Base-by-base conservation (phyloP, 352 stramenopile species). In the Pythium guiyangense region DNA sequence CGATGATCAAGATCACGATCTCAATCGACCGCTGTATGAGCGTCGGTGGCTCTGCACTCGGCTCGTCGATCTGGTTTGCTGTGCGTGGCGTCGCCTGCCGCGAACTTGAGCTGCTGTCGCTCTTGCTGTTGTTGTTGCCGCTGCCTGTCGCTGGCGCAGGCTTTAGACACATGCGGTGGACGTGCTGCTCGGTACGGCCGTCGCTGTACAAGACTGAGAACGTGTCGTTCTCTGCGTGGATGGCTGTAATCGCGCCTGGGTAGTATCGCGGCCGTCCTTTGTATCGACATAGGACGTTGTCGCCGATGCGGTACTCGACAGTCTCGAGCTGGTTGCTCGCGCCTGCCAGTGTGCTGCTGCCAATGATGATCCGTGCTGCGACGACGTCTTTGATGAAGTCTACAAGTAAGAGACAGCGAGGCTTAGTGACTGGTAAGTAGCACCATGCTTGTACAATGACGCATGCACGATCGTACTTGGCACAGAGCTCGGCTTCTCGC, bases 1-100 rank as follows among this genome's bases (percentile, higher is more conserved):
- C 90, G 66, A 97, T 86, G 31, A 97, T 86, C 31, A 94, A 52
- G 42, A 90, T 68, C 31, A 94, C 81, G 22, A 90, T 77, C 12
- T 82, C 69, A 47, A 86, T 77, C 44, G 49, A 61, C 8, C 40
- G 59, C 18, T 44, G 34, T 10, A 6, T 10, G 8, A 8, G 31
- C 31, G 31, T 37, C 6, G 31, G 31, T 12, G 31, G 31, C 31
- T 37, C 31, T 14, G 31, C 31, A 12, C 31, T 37, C 5, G 31
- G 31, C 31, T 37, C 31, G 31, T 12, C 31, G 8, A 10, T 37
- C 12, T 37, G 31, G 31, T 37, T 37, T 37, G 31, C 31, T 14
- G 5, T 37, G 31, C 31, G 31, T 12, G 31, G 31, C 31, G 31
- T 12, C 5, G 31, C 10, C 31, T 37, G 31, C 31, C 31, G 31